These are phyloP conservation scores for Capsicum pubescens DNA, from an alignment of 257 asterid species.

Conservation along the genomic window DNA sequence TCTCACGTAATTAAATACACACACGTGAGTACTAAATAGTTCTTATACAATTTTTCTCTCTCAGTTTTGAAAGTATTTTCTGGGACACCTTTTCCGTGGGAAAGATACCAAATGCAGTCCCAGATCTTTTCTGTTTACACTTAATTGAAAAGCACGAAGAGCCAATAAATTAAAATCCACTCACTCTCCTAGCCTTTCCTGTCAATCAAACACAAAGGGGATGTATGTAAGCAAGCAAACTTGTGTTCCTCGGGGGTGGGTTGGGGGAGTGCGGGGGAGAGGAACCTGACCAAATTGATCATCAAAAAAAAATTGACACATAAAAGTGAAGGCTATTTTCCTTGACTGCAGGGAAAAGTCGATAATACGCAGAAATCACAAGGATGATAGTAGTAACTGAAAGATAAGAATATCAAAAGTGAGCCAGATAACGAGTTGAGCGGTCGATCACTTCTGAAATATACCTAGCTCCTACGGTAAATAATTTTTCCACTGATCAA, in stretches of 20 bases:
- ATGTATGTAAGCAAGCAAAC: not conserved
- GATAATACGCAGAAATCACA: not conserved
- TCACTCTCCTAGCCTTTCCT: not conserved
- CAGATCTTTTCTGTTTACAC: not conserved
- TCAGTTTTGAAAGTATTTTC: conserved; percentile 1
- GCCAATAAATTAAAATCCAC: not conserved
- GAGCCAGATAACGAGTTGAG: not conserved
- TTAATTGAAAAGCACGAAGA: not conserved
- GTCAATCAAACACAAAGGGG: not conserved
- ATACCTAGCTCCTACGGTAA: not conserved
- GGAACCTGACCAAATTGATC: not conserved
- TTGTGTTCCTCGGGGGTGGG: not conserved
- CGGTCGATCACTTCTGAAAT: not conserved
- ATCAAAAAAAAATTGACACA: not conserved
- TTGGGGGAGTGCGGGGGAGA: too few species aligned
- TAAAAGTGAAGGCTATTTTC: conserved; percentile 5
- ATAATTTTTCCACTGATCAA: not conserved
- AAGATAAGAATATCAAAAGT: not conserved
- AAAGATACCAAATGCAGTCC: not conserved
- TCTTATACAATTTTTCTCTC: not conserved
- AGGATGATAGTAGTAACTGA: not conserved
- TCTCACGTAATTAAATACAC: not conserved
- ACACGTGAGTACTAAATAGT: not conserved
- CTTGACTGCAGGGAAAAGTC: not conserved
- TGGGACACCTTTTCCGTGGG: not conserved